These are phyloP conservation scores for Entomortierella chlamydospora DNA, from an alignment of 192 early-diverging fungal species.

Conservation along the genomic window DNA sequence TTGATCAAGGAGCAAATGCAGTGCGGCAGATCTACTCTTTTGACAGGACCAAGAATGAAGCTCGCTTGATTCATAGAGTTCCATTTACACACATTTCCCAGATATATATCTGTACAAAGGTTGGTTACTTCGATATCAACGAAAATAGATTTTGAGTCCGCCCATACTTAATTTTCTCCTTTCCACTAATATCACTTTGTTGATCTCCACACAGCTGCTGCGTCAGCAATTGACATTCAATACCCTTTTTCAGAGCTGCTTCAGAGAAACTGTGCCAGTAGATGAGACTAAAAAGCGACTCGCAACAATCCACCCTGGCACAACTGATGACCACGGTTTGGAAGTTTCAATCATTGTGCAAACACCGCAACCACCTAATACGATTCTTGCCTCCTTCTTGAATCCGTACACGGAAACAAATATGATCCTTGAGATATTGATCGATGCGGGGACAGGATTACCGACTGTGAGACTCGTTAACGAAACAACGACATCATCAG, in stretches of 20 bases:
- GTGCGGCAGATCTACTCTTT: conserved; percentile 43
- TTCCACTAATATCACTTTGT: not conserved
- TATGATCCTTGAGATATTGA: conserved; percentile 37
- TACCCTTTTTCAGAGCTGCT: conserved; percentile 59
- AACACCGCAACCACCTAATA: conserved; percentile 34
- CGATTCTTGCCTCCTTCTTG: conserved; percentile 36
- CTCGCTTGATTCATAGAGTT: conserved; percentile 37
- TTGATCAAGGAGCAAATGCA: conserved; percentile 32
- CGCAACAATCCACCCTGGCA: not conserved
- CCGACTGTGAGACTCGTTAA: conserved; percentile 14
- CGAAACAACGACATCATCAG: not conserved
- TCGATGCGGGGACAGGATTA: conserved; percentile 34
- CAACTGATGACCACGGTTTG: not conserved
- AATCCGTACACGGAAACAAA: conserved; percentile 37
- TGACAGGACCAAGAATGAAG: conserved; percentile 48
- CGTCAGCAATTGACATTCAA: conserved; percentile 62
- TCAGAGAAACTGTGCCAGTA: conserved; percentile 40
- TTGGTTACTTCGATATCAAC: not conserved
- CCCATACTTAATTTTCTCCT: not conserved
- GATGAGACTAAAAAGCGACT: conserved; percentile 16
- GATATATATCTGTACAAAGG: conserved; percentile 48
- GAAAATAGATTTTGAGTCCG: not conserved
- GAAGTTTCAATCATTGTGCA: conserved; percentile 37
- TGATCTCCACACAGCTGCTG: conserved; percentile 24
- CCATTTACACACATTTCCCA: conserved; percentile 44